Conservation (phyloP, 352 stramenopile genomes). For the Chrysophaeum taylorii region DNA sequence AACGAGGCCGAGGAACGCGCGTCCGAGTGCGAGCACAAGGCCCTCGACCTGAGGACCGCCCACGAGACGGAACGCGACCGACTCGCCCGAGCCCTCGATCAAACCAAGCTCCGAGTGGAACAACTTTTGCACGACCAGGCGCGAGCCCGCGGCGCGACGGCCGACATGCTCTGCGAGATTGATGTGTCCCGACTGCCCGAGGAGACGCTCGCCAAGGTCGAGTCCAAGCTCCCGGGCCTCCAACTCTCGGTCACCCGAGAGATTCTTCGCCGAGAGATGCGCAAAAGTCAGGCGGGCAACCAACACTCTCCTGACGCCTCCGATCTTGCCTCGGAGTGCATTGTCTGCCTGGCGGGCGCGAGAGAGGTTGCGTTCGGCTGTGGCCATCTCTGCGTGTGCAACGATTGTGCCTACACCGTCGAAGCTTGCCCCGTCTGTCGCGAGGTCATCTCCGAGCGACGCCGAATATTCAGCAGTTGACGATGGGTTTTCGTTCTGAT, state of each 20-base stretch:
- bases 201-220: no score
- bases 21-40: no score
- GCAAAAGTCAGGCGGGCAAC: neutral
- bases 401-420: neutral
- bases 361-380: neutral
- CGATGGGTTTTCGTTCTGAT: no score
- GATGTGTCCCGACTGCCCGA: no score
- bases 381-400: slow-evolving; percentile 4
- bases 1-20: no score
- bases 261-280: neutral
- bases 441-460: neutral
- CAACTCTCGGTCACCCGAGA: neutral
- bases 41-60: no score
- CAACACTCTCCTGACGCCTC: neutral
- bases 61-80: no score
- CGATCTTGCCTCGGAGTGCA: neutral
- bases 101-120: no score
- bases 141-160: no score
- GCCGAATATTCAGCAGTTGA: neutral
- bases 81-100: no score
- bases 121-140: no score
- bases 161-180: no score
- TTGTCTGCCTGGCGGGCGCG: neutral
- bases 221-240: neutral
- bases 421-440: neutral